phyloP scores from a whole-genome alignment of 2,329 filamentous ascomycete genomes.

The Thielaviopsis musarum region DNA sequence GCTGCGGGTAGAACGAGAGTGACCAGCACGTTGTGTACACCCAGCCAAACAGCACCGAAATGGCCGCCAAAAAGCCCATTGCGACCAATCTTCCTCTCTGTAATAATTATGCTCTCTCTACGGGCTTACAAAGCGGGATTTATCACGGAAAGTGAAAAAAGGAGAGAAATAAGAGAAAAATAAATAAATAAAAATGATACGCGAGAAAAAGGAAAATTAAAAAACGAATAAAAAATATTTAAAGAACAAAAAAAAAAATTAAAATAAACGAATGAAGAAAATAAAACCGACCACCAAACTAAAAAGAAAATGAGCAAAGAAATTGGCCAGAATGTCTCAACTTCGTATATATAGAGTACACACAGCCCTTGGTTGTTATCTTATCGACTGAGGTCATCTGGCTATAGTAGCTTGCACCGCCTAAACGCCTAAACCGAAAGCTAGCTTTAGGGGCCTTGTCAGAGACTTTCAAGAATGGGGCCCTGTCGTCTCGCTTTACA shows the following conservation, averaged over 20 bases:
- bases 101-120: not conserved
- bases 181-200: not conserved
- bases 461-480: too few relatives aligned
- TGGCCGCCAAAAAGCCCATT: conserved; percentile 25
- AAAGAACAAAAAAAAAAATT: not conserved
- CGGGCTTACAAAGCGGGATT: not conserved
- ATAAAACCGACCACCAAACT: not conserved
- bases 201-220: not conserved
- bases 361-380: too few relatives aligned
- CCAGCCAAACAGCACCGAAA: conserved; percentile 53
- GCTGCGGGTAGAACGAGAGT: conserved; percentile 82
- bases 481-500: too few relatives aligned
- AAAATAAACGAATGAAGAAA: not conserved
- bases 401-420: too few relatives aligned
- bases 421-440: too few relatives aligned
- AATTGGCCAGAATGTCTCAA: too few relatives aligned
- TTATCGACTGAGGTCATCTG: too few relatives aligned
- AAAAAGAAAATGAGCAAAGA: not conserved
- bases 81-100: not conserved
- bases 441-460: too few relatives aligned
- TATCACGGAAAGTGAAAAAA: not conserved
- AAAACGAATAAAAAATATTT: not conserved
- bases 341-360: too few relatives aligned
- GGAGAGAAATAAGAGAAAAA: not conserved
- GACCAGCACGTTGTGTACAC: conserved; percentile 67